Evolutionary conservation across 148 eudicot species (phyloP).

Genomic region (Rhododendron henanense): DNA sequence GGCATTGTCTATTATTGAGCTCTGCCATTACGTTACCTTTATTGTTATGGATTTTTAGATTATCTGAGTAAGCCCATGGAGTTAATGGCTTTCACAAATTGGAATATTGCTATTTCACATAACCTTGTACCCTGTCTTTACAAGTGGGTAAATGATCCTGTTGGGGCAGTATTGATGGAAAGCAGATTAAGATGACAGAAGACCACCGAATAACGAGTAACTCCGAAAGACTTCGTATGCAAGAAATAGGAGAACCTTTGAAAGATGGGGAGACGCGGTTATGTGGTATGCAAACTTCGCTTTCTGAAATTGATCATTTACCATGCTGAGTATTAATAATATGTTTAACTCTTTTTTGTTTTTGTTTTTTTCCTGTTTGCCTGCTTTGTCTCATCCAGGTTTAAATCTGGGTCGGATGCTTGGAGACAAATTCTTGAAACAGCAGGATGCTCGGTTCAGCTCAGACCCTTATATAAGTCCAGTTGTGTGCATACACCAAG

Average conservation of each 20-base stretch:
- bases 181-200: slow-evolving; percentile 81
- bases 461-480: slow-evolving; percentile 77
- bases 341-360: not conserved
- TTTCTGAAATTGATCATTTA: not conserved
- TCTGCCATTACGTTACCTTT: not conserved
- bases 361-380: not conserved
- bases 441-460: slow-evolving; percentile 90
- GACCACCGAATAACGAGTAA: slow-evolving; percentile 84
- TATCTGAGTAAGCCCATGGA: not conserved
- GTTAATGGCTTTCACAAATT: not conserved
- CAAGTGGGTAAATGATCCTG: slow-evolving; percentile 3
- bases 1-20: not conserved
- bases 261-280: slow-evolving; percentile 94
- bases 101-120: not conserved
- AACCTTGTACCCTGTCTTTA: not conserved
- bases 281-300: slow-evolving; percentile 47
- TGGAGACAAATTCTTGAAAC: slow-evolving; percentile 92
- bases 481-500: slow-evolving; percentile 54
- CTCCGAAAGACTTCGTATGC: slow-evolving; percentile 78
- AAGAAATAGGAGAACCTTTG: slow-evolving; percentile 69
- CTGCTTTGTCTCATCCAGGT: slow-evolving; percentile 37
- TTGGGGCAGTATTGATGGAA: slow-evolving; percentile 65
- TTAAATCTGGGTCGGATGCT: slow-evolving; percentile 90
- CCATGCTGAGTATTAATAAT: not conserved
- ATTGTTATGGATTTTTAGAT: not conserved